phyloP scores from a whole-genome alignment of 208 protist species.

The Jaenimonas drosophilae region DNA sequence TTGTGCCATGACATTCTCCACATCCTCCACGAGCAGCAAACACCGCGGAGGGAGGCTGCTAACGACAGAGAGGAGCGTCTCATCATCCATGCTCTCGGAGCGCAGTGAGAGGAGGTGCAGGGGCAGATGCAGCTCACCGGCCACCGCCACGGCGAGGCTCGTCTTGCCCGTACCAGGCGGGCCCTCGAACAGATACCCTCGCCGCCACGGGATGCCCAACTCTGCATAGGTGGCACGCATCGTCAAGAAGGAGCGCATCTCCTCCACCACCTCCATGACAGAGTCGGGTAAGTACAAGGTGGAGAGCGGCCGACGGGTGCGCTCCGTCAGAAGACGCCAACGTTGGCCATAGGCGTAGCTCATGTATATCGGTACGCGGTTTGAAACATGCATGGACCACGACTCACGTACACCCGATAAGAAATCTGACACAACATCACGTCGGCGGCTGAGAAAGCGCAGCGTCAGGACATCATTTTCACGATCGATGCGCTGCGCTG shows the following conservation, averaged over 20 bases:
- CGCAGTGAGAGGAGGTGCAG: constrained; percentile 90
- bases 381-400: constrained; percentile 33
- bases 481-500: constrained; percentile 23
- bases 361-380: constrained; percentile 60
- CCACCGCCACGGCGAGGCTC: constrained; percentile 87
- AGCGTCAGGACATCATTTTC: constrained; percentile 71
- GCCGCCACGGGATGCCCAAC: constrained; percentile 92
- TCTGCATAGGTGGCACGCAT: constrained; percentile 72
- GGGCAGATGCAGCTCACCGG: constrained; percentile 79
- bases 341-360: constrained; percentile 34
- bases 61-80: constrained; percentile 69
- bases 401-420: constrained; percentile 39
- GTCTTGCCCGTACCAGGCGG: constrained; percentile 93
- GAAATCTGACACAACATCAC: constrained; percentile 44
- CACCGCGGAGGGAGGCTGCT: constrained; percentile 65
- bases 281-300: constrained; percentile 59
- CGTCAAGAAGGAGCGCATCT: constrained; percentile 75
- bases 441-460: constrained; percentile 53
- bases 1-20: constrained; percentile 92
- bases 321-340: constrained; percentile 64
- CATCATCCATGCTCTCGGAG: constrained; percentile 70
- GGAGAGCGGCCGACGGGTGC: constrained; percentile 41
- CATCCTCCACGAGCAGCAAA: constrained; percentile 93
- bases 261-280: constrained; percentile 48
- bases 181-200: constrained; percentile 92